Evolutionary conservation across 225 moss, liverwort and hornwort species (phyloP), one percentile per base, ranked within the genome.

Genomic region (Sphagnum contortum): DNA sequence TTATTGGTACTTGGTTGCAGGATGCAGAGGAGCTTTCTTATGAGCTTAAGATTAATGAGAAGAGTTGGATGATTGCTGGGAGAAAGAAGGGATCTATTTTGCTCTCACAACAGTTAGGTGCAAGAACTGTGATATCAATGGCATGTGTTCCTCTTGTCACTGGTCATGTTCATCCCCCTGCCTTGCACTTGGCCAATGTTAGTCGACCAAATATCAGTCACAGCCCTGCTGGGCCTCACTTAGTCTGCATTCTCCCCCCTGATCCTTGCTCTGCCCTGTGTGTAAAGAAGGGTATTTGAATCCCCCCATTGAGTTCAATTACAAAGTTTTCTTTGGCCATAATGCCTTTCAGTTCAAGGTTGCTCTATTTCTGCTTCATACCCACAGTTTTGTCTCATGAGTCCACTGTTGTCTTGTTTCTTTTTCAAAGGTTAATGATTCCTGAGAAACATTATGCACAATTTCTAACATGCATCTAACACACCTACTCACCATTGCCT

Each of bases 41-140:
- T 66, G 93, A 99, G 87, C 77, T 99, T 8, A 87, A 83, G 71
- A 77, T 81, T 66, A 88, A 79, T 71, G 77, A 86, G 67, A 89
- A 89, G 13, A 75, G 80, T 60, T 99, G 98, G 98, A 99, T 99
- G 98, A 86, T 99, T 74, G 92, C 98, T 61, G 98, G 98, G 68
- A 79, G 98, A 60, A 89, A 73, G 58, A 93, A 99, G 71, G 98
- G 98, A 48, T 67, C 75, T 4, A 74, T 99, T 65, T 68, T 75
- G 12, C 89, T 99, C 55, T 70, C 98, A 29, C 78, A 76, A 58
- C 77, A 69, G 77, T 73, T 84, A 74, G 89, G 83, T 67, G 83
- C 93, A 12, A 87, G 89, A 65, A 77, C 84, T 57, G 84, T 91
- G 6, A 75, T 99, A 60, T 89, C 93, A 61, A 93, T 99, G 90